These are phyloP conservation scores for Monascus purpureus DNA, from an alignment of 495 filamentous ascomycete genomes.

Conservation along the genomic window DNA sequence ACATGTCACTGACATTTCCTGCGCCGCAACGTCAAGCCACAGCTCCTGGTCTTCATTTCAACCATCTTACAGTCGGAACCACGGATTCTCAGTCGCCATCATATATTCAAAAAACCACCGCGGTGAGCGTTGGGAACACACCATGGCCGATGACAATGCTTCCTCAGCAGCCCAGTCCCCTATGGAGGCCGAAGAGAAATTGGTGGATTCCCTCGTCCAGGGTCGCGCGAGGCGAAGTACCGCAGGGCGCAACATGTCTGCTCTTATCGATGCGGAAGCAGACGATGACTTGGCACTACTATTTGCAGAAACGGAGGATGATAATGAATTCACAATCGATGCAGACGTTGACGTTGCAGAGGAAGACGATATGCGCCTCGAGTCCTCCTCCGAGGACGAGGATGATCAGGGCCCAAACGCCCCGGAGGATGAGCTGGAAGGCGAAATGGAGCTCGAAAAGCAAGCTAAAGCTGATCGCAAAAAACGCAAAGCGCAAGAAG, in stretches of 20 bases:
- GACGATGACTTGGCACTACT: conserved; percentile 68
- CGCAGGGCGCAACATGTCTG: conserved; percentile 72
- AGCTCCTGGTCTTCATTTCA: too few species aligned
- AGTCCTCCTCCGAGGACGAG: conserved; percentile 69
- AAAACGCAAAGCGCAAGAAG: conserved; percentile 61
- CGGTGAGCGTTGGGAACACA: conserved; percentile 14
- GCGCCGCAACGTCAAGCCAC: too few species aligned
- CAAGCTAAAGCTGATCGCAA: conserved; percentile 40
- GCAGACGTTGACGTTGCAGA: conserved; percentile 48
- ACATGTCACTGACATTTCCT: too few species aligned
- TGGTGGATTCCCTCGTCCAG: conserved; percentile 60
- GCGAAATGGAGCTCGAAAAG: conserved; percentile 53
- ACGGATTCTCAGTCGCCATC: neutral
- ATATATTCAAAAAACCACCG: neutral
- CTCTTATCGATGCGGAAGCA: conserved; percentile 62
- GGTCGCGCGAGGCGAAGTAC: conserved; percentile 70
- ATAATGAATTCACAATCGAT: conserved; percentile 60
- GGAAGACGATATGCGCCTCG: conserved; percentile 66
- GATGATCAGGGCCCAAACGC: conserved; percentile 55
- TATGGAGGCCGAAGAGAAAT: conserved; percentile 22
- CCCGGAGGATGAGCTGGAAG: conserved; percentile 41
- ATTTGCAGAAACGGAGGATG: conserved; percentile 76
- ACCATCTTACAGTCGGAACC: neutral
- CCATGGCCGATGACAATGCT: conserved; percentile 16
- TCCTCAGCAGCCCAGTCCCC: conserved; percentile 16